phyloP scores from a whole-genome alignment of 768 basidiomycete species.

The Clathrus columnatus region DNA sequence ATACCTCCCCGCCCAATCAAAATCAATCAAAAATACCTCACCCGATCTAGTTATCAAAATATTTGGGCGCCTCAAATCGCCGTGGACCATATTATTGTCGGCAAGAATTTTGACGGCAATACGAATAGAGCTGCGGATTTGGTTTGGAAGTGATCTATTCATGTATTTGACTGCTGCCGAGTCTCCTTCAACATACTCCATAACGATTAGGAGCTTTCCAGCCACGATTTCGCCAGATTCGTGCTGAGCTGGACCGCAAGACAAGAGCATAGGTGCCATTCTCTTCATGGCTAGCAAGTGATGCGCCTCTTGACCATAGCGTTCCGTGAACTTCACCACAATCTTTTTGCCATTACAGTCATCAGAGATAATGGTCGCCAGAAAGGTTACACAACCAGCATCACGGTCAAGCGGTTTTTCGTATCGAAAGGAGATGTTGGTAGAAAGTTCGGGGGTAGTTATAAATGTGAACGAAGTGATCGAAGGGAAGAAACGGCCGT shows the following conservation, averaged over 20 bases:
- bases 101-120: slow-evolving; percentile 21
- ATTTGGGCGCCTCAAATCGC: slow-evolving; percentile 29
- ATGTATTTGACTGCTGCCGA: neutral
- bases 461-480: slow-evolving; percentile 12
- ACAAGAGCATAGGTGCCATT: slow-evolving; percentile 24
- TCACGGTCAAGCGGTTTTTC: slow-evolving; percentile 15
- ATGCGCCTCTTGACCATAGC: slow-evolving; percentile 27
- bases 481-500: too few species aligned
- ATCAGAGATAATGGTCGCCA: slow-evolving; percentile 11
- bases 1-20: slow-evolving; percentile 30
- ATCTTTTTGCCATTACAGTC: slow-evolving; percentile 12
- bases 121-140: slow-evolving; percentile 17
- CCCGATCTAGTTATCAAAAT: slow-evolving; percentile 20
- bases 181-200: too few species aligned
- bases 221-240: neutral
- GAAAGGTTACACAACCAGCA: slow-evolving; percentile 19
- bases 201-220: too few species aligned
- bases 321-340: slow-evolving; percentile 31
- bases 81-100: slow-evolving; percentile 25
- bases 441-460: neutral
- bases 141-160: slow-evolving; percentile 12
- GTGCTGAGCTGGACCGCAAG: slow-evolving; percentile 19
- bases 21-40: slow-evolving; percentile 27
- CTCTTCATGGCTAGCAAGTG: slow-evolving; percentile 20
- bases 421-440: slow-evolving; percentile 16